A percentile compares a stretch with the other conserved stretches of the same genome.
These are phyloP conservation scores for Penstemon newberryi DNA, from an alignment of 257 asterid species.

Conservation along the genomic window DNA sequence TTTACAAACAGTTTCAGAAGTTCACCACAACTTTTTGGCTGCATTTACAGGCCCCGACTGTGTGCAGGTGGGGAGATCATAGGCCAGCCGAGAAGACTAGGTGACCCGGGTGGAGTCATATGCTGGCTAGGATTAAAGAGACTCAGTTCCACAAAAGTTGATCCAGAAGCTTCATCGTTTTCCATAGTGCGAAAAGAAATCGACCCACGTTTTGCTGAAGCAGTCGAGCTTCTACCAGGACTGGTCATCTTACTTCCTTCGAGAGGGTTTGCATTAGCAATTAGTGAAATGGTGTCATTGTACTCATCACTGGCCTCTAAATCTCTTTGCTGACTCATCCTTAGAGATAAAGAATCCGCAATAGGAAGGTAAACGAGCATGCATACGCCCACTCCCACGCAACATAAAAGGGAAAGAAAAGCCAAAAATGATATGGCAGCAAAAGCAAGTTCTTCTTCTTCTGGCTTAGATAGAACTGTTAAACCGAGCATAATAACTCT, in stretches of 20 bases:
- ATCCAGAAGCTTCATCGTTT: constrained; percentile 50
- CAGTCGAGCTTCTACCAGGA: constrained; percentile 42
- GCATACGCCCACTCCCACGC: constrained; percentile 66
- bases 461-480: constrained; percentile 62
- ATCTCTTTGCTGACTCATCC: constrained; percentile 46
- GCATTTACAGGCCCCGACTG: constrained; percentile 30
- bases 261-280: constrained; percentile 57
- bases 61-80: constrained; percentile 50
- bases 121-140: constrained; percentile 67
- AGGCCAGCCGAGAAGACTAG: constrained; percentile 70
- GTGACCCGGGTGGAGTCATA: constrained; percentile 68
- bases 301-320: constrained; percentile 54
- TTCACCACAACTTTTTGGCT: constrained; percentile 53
- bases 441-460: constrained; percentile 29
- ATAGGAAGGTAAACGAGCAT: constrained; percentile 72
- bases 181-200: constrained; percentile 64
- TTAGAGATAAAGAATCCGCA: constrained; percentile 74
- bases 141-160: constrained; percentile 84
- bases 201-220: constrained; percentile 37
- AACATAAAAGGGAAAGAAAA: constrained; percentile 68
- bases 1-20: constrained; percentile 49
- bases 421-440: constrained; percentile 68
- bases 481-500: constrained; percentile 72
- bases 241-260: constrained; percentile 40
- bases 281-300: constrained; percentile 60